These are phyloP conservation scores for Crassisporium funariophilum DNA, from an alignment of 768 basidiomycete genomes.

Conservation along the genomic window DNA sequence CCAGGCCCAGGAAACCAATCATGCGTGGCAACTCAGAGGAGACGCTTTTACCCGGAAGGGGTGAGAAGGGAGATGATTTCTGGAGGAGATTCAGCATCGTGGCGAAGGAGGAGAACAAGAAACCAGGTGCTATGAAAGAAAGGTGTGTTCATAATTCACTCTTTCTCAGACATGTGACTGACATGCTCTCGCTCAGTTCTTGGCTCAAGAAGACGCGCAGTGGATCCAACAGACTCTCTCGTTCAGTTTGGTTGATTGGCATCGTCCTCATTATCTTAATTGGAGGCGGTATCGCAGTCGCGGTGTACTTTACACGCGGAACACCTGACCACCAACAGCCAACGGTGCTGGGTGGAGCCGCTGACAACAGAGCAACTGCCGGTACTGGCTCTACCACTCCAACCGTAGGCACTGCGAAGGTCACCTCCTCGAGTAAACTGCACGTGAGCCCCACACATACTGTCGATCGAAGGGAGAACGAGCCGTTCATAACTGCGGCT, in stretches of 20 bases:
- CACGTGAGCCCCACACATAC: slow-evolving; percentile 67
- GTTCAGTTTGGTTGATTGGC: slow-evolving; percentile 75
- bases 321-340: slow-evolving; percentile 52
- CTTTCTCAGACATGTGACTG: neutral
- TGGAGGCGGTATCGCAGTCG: slow-evolving; percentile 59
- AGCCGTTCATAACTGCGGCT: slow-evolving; percentile 13
- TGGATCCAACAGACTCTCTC: slow-evolving; percentile 52
- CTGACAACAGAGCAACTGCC: slow-evolving; percentile 12
- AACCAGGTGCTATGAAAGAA: slow-evolving; percentile 41
- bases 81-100: slow-evolving; percentile 88
- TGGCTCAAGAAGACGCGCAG: slow-evolving; percentile 71
- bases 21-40: slow-evolving; percentile 72
- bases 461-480: slow-evolving; percentile 38
- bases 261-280: slow-evolving; percentile 55
- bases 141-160: slow-evolving; percentile 37
- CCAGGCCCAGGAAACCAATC: slow-evolving; percentile 47
- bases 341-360: slow-evolving; percentile 63
- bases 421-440: slow-evolving; percentile 28
- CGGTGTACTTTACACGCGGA: slow-evolving; percentile 59
- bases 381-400: slow-evolving; percentile 36
- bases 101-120: slow-evolving; percentile 61
- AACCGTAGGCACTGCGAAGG: slow-evolving; percentile 19
- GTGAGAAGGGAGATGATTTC: slow-evolving; percentile 80
- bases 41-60: slow-evolving; percentile 63
- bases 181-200: slow-evolving; percentile 36